Evolutionary conservation across 2,329 filamentous ascomycete genomes (phyloP).

Genomic region (Fonsecaea nubica): DNA sequence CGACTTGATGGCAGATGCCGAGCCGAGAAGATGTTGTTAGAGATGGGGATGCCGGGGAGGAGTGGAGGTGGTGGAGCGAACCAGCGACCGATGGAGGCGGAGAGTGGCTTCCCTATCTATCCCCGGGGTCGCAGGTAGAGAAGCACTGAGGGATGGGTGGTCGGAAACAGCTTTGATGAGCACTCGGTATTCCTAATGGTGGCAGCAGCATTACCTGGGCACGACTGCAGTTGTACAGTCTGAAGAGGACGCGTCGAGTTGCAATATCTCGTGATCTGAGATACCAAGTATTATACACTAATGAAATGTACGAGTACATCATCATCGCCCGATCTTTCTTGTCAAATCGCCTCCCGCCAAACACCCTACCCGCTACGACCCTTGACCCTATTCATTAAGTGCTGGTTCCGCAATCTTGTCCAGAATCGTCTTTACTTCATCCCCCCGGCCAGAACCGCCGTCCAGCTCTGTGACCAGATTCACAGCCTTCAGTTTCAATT

Average conservation of each 20-base stretch:
- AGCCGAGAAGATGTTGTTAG: not conserved
- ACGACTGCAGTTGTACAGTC: not conserved
- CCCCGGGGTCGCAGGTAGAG: not conserved
- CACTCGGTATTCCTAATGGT: too few species aligned
- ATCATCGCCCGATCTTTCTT: not conserved
- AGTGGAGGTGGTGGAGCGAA: not conserved
- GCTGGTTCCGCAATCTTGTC: slow-evolving; percentile 61
- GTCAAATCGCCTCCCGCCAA: not conserved
- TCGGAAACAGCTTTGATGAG: too few species aligned
- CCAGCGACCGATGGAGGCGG: not conserved
- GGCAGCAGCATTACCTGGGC: too few species aligned
- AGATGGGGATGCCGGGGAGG: not conserved
- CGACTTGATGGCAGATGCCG: not conserved
- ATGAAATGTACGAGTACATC: slow-evolving; percentile 11
- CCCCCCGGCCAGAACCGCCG: slow-evolving; percentile 58
- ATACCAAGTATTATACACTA: not conserved
- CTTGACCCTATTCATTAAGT: not conserved
- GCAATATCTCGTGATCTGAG: not conserved
- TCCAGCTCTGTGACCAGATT: slow-evolving; percentile 70
- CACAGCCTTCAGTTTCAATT: slow-evolving; percentile 69
- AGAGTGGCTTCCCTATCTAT: slow-evolving; percentile 6
- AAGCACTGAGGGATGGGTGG: too few species aligned
- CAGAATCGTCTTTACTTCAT: slow-evolving; percentile 70
- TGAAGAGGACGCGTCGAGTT: not conserved
- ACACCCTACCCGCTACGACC: not conserved